These are phyloP conservation scores for Phytopythium kandeliae DNA, from an alignment of 352 stramenopile species.

Conservation along the genomic window DNA sequence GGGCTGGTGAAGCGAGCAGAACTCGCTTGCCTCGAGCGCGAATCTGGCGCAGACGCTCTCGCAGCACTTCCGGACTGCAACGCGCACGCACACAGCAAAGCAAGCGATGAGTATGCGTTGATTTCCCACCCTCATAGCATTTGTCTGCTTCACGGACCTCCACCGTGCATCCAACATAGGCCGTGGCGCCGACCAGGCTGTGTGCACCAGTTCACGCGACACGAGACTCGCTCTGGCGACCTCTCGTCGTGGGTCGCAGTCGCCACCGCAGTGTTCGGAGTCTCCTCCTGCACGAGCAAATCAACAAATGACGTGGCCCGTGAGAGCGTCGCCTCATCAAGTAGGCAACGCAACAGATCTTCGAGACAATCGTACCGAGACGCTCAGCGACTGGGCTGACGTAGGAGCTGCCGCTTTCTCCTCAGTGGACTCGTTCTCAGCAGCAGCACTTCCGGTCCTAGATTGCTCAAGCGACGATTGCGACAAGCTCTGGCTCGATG, in stretches of 20 bases:
- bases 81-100: too few species aligned
- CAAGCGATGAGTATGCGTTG: too few species aligned
- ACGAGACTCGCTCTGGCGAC: slow-evolving; percentile 6
- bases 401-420: neutral
- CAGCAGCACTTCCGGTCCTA: neutral
- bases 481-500: neutral
- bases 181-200: slow-evolving; percentile 31
- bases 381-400: neutral
- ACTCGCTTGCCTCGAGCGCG: slow-evolving; percentile 24
- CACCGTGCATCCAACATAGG: slow-evolving; percentile 47
- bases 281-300: too few species aligned
- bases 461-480: neutral
- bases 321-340: too few species aligned
- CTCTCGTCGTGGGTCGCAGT: neutral
- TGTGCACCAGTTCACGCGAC: slow-evolving; percentile 43
- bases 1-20: slow-evolving; percentile 38
- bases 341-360: neutral
- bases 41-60: slow-evolving; percentile 19
- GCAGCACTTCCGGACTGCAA: slow-evolving; percentile 41
- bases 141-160: slow-evolving; percentile 16
- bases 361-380: neutral
- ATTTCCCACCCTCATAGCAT: neutral
- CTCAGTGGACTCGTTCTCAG: neutral
- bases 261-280: neutral
- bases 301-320: too few species aligned